Percentiles rank a stretch among this genome's conserved stretches.
Evolutionary conservation across 257 asterid genomes (phyloP).

Genomic region (Nicotiana otophora): DNA sequence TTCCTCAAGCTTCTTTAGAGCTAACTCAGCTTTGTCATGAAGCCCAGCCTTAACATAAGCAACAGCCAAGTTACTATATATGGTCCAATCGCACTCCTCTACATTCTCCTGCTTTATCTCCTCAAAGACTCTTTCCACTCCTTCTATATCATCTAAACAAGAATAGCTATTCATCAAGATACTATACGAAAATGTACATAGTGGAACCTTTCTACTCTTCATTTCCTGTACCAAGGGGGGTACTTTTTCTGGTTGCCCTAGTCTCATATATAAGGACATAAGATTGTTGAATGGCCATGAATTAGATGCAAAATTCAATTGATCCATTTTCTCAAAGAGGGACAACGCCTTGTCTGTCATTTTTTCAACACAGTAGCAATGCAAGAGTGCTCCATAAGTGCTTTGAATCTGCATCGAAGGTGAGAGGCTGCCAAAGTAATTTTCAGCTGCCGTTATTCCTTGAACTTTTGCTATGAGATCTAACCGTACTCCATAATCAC

Average conservation of each 20-base stretch:
- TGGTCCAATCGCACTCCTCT: conserved; percentile 60
- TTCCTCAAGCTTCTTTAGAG: conserved; percentile 52
- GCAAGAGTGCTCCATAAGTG: conserved; percentile 63
- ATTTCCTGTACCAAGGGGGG: conserved; percentile 40
- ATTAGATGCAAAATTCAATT: conserved; percentile 26
- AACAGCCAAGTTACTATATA: conserved; percentile 63
- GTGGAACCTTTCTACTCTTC: conserved; percentile 45
- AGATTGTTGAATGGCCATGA: conserved; percentile 50
- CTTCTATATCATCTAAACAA: conserved; percentile 48
- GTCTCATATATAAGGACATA: conserved; percentile 52
- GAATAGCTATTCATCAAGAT: conserved; percentile 58
- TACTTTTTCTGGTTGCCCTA: conserved; percentile 55
- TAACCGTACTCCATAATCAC: conserved; percentile 46
- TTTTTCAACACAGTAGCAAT: conserved; percentile 61
- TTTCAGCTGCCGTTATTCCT: conserved; percentile 69
- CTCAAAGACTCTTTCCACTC: conserved; percentile 62
- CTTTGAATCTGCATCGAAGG: conserved; percentile 31
- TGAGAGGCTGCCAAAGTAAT: conserved; percentile 44
- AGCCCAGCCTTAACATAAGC: conserved; percentile 47
- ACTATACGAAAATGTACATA: conserved; percentile 51
- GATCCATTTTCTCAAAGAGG: conserved; percentile 45
- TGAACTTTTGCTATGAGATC: conserved; percentile 55
- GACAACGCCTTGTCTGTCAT: conserved; percentile 52
- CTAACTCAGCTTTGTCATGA: conserved; percentile 56
- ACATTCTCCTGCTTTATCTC: conserved; percentile 47